A percentile compares a stretch with the other conserved stretches of the same genome.
These are phyloP conservation scores for Penicillium expansum DNA, from an alignment of 2,329 filamentous ascomycete species.

Conservation along the genomic window DNA sequence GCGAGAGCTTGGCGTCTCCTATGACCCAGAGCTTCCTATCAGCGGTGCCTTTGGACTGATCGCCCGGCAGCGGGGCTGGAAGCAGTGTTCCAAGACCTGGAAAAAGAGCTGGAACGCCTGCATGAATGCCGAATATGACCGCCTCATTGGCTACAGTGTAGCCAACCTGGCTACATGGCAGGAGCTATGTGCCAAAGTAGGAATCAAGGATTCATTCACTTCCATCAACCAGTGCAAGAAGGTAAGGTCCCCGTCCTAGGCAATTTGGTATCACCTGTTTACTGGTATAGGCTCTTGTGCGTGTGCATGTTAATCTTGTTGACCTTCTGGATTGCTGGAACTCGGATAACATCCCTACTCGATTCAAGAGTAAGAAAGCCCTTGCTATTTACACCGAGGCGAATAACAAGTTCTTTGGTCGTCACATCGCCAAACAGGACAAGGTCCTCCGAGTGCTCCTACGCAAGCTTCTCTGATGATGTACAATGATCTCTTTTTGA, in stretches of 20 bases:
- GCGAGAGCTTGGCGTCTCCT: not conserved
- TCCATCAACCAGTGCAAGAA: conserved; percentile 31
- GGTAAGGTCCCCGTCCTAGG: conserved; percentile 10
- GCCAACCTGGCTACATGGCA: conserved; percentile 24
- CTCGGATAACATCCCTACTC: not conserved
- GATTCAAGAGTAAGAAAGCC: not conserved
- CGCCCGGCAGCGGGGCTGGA: conserved; percentile 21
- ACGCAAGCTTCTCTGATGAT: not conserved
- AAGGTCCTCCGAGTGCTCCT: not conserved
- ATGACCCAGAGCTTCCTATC: conserved; percentile 13
- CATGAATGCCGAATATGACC: conserved; percentile 22
- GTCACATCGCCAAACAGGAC: not conserved
- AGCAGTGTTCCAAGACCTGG: conserved; percentile 19
- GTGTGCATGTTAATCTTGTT: conserved; percentile 30
- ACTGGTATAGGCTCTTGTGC: conserved; percentile 20
- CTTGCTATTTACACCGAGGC: not conserved
- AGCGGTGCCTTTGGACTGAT: conserved; percentile 23
- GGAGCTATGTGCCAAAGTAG: conserved; percentile 26
- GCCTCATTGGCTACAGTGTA: conserved; percentile 9
- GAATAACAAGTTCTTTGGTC: not conserved
- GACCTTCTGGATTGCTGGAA: conserved; percentile 30
- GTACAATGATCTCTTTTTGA: not conserved
- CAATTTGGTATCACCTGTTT: not conserved
- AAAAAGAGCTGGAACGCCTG: conserved; percentile 23
- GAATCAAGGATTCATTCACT: conserved; percentile 6